Evolutionary conservation across 192 early-diverging fungal species (phyloP), one percentile per base, ranked within the genome.

Genomic region (Backusella psychrophila): DNA sequence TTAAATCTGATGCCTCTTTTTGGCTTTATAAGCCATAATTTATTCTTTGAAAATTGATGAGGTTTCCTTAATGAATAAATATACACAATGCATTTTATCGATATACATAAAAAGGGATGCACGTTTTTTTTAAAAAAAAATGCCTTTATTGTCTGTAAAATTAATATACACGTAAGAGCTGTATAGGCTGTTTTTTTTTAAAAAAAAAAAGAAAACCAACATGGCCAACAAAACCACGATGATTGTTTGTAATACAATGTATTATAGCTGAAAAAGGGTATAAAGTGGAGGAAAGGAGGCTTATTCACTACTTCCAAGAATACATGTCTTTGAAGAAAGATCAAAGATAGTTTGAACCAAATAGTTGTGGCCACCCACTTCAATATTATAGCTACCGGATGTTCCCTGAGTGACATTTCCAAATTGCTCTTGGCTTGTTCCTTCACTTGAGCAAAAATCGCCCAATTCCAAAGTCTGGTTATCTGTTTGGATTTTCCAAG

Each of bases 271-370:
- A 49, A 6, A 49, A 49, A n/a, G 46, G 46, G 19, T 49, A 49
- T 49, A 49, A 49, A 7, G 17, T 49, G 46, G 17, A 49, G 46
- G 46, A 0, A n/a, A 17, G 46, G 19, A 49, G 46, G 46, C 17
- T 49, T 49, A 49, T 49, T 49, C 6, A 19, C 19, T 49, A 49
- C 15, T n/a, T 49, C 56, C 56, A 63, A 76, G 92, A 92, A 33
- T 91, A 94, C 66, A 84, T 89, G 41, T 91, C 91, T 70, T 86
- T 94, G 77, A 81, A 95, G 52, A 83, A 85, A 4, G 83, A 85
- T 36, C 90, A 88, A 14, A 75, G 78, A 77, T 77, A 19, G 75
- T 77, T 36, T 77, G 75, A 14, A 77, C 75, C 33, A 77, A 69
- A 53, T 77, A 77, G 8, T 77, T 69, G 15, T 53, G 34, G 17